Base-by-base conservation (phyloP, 441 rosid genomes). In the Syzygium malaccense region DNA sequence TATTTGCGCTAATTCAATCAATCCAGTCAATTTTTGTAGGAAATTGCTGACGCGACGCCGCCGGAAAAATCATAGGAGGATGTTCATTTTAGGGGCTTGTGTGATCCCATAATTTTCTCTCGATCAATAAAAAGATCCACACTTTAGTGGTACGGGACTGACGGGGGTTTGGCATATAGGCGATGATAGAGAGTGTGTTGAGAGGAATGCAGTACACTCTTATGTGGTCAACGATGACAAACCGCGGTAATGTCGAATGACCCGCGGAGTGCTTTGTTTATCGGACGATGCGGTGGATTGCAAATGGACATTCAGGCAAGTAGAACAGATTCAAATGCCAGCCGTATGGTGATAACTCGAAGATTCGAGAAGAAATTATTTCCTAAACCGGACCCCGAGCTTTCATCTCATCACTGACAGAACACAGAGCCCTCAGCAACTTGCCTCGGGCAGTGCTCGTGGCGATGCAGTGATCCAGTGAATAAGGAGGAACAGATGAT, bases 121-220 rank as follows among this genome's bases (percentile, higher is more conserved):
- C 2, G 5, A 56, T 20, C 23, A 20, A 56, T 20, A 56, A 3
- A 17, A 55, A 18, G 20, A 55, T 55, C 8, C 1, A 0, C 18
- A 55, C 23, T 1, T 1, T 8, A 4, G 14, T 26, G 7, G 5
- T 0, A 0, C 12, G 7, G 7, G 17, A 58, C 9, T 26, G 15
- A 28, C 7, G 14, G 10, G 10, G 30, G 15, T 58, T 25, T 25
- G 26, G 6, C 13, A 5, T 9, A 55, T 7, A 19, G 25, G 8
- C 25, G 4, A 1, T 19, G 3, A 7, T 0, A 8, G 5, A 8
- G 14, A 2, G 0, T 56, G 4, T 9, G 23, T 8, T 0, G 26
- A n/a, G n/a, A n/a, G n/a, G n/a, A n/a, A n/a, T n/a, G 5, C 8
- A 55, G 3, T 18, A 7, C 23, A 18, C 10, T 45, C 48, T 45